These are phyloP conservation scores for Metschnikowia santaceciliae DNA, from an alignment of 805 yeast genomes.

Conservation along the genomic window DNA sequence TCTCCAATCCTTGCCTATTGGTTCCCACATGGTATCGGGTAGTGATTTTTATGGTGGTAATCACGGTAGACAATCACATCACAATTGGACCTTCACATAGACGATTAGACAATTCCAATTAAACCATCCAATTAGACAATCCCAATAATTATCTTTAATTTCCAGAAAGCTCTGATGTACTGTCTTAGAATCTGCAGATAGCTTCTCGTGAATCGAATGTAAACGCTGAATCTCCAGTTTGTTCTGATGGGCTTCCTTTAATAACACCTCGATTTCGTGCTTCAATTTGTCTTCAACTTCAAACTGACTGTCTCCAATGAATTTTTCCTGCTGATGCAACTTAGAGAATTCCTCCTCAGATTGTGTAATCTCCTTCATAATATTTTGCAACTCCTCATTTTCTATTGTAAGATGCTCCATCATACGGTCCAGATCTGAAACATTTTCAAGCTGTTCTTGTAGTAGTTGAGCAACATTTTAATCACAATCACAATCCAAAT, in stretches of 20 bases:
- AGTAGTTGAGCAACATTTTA: constrained; percentile 23
- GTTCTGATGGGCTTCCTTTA: neutral
- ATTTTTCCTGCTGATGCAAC: constrained; percentile 46
- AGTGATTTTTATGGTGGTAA: too few species aligned
- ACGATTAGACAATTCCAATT: too few species aligned
- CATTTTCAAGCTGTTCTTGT: constrained; percentile 31
- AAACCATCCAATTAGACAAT: neutral
- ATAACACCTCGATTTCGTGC: neutral
- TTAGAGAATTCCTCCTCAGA: constrained; percentile 47
- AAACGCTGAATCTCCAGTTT: neutral
- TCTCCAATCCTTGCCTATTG: too few species aligned
- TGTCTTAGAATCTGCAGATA: neutral
- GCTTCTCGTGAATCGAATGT: neutral
- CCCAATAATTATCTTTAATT: neutral
- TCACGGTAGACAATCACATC: too few species aligned
- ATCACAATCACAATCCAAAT: too few species aligned
- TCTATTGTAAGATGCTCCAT: constrained; percentile 33
- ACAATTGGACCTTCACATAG: too few species aligned
- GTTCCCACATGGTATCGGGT: too few species aligned
- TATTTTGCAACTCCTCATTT: constrained; percentile 32
- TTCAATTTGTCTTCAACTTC: constrained; percentile 31
- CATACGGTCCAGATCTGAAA: constrained; percentile 33
- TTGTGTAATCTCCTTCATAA: constrained; percentile 29
- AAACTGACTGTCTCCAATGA: constrained; percentile 44
- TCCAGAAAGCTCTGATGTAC: neutral